phyloP scores from a whole-genome alignment of 306 rosid genomes.

The Lathyrus sativus region DNA sequence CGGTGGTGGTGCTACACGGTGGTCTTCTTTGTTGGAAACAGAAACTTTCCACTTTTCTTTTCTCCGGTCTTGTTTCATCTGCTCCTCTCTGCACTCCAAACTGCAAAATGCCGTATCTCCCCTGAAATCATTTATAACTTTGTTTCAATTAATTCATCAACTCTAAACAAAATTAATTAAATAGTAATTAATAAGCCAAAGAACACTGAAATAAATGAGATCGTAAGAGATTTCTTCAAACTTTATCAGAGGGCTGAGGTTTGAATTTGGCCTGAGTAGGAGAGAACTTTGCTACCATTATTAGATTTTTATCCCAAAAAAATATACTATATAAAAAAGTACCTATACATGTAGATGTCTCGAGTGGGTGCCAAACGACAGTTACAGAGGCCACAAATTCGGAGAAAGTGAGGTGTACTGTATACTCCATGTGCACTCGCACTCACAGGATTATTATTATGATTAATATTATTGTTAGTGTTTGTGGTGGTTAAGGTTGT shows the following conservation, averaged over 20 bases:
- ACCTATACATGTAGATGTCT: constrained; percentile 94
- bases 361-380: constrained; percentile 62
- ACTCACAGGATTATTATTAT: background rate
- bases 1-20: constrained; percentile 42
- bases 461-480: constrained; percentile 4
- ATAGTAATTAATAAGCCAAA: no score
- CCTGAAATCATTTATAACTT: constrained; percentile 42
- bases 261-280: no score
- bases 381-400: constrained; percentile 67
- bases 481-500: constrained; percentile 23
- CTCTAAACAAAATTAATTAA: background rate
- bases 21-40: constrained; percentile 38
- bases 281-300: no score
- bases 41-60: constrained; percentile 48
- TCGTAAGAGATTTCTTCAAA: no score
- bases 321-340: background rate
- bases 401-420: constrained; percentile 62
- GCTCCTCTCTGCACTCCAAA: constrained; percentile 81
- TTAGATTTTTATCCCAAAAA: no score
- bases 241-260: no score
- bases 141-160: background rate
- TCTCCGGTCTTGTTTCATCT: constrained; percentile 66
- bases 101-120: constrained; percentile 96
- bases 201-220: no score
- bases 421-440: constrained; percentile 18